Conservation (phyloP, 441 rosid species). For the Populus hybrid region DNA sequence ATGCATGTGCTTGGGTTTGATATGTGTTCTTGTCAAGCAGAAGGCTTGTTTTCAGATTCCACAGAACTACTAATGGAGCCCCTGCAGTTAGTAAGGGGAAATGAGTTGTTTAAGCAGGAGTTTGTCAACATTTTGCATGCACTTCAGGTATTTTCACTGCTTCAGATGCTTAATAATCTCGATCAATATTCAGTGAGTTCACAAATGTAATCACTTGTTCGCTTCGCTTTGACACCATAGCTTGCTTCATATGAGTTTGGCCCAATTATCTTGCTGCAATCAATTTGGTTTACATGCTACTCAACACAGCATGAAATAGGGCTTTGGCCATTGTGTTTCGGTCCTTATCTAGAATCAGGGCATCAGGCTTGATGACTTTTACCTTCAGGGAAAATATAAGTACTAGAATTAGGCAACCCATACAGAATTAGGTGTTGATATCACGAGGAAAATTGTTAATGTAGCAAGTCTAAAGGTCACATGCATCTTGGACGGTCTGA, state of each 20-base stretch:
- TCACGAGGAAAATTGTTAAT: neutral
- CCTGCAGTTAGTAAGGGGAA: slow-evolving; percentile 54
- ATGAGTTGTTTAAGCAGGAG: slow-evolving; percentile 38
- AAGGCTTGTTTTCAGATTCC: slow-evolving; percentile 25
- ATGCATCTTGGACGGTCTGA: neutral
- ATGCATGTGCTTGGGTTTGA: slow-evolving; percentile 53
- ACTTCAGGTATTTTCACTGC: slow-evolving; percentile 60
- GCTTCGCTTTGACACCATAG: neutral
- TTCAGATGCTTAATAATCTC: neutral
- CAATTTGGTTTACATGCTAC: neutral
- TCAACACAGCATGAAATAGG: neutral
- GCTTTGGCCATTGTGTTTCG: neutral
- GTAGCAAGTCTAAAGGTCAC: neutral
- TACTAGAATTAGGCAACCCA: neutral
- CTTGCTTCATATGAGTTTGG: neutral
- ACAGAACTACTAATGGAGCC: slow-evolving; percentile 47
- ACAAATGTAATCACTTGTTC: neutral
- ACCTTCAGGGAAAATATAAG: no score
- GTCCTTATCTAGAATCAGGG: neutral
- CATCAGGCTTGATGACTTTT: no score
- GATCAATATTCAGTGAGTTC: neutral
- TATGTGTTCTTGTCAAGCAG: slow-evolving; percentile 40
- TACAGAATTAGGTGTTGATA: neutral
- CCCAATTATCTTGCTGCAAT: neutral
- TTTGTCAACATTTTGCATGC: slow-evolving; percentile 70